These are phyloP conservation scores for Podospora pseudoanserina DNA, from an alignment of 495 filamentous ascomycete genomes.

Conservation along the genomic window DNA sequence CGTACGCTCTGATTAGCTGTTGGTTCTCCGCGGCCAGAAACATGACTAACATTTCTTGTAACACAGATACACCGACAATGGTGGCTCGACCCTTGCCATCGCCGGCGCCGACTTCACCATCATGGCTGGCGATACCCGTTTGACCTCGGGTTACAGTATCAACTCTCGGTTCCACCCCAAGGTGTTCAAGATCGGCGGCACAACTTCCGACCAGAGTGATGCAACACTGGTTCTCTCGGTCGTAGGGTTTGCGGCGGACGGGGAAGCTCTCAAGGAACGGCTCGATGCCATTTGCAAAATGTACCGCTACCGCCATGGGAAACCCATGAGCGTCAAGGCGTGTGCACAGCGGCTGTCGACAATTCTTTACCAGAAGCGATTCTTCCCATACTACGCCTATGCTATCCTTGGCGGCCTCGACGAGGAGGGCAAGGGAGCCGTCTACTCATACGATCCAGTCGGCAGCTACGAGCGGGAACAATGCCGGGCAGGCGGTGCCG, in stretches of 20 bases:
- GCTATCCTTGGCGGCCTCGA: constrained; percentile 92
- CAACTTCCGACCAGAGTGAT: constrained; percentile 75
- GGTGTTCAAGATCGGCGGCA: constrained; percentile 92
- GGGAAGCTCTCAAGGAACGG: constrained; percentile 81
- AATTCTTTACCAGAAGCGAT: constrained; percentile 92
- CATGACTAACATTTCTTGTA: background rate
- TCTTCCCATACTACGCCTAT: constrained; percentile 96
- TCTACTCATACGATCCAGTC: constrained; percentile 97
- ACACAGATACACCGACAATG: constrained; percentile 90
- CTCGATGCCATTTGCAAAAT: constrained; percentile 91
- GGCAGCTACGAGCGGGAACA: constrained; percentile 95
- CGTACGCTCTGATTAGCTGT: constrained; percentile 53
- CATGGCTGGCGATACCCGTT: constrained; percentile 92
- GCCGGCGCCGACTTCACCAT: constrained; percentile 90
- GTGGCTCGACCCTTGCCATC: constrained; percentile 93
- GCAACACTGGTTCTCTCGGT: constrained; percentile 86
- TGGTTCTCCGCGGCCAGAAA: background rate
- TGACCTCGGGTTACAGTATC: constrained; percentile 95
- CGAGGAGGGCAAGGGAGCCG: constrained; percentile 87
- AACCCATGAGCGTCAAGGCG: constrained; percentile 85
- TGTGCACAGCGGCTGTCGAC: constrained; percentile 91
- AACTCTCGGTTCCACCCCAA: constrained; percentile 92
- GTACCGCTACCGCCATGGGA: constrained; percentile 94
- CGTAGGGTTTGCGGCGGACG: constrained; percentile 93
- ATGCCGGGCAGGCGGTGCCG: constrained; percentile 92